Evolutionary conservation across 2,329 filamentous ascomycete genomes (phyloP).

Genomic region (Colletotrichum sp.): DNA sequence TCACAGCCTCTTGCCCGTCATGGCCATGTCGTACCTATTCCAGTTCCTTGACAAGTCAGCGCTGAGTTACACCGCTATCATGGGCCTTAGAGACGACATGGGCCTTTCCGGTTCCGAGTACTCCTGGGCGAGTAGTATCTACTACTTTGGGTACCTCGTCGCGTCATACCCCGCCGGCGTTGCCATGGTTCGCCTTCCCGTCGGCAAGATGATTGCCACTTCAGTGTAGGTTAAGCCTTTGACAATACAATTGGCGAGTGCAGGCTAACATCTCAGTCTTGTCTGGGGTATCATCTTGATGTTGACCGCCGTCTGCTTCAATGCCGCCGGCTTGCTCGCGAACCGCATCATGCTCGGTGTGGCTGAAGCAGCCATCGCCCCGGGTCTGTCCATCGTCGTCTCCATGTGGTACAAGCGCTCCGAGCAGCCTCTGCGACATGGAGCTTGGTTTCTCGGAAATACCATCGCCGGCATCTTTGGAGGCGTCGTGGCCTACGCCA

Average conservation of each 20-base stretch:
- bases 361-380: slow-evolving; percentile 33
- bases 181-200: slow-evolving; percentile 53
- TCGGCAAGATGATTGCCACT: slow-evolving; percentile 30
- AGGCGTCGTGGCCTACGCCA: slow-evolving; percentile 32
- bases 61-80: slow-evolving; percentile 38
- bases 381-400: slow-evolving; percentile 32
- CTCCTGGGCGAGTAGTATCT: slow-evolving; percentile 54
- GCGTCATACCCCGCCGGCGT: slow-evolving; percentile 30
- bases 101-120: slow-evolving; percentile 53
- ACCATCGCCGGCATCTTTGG: slow-evolving; percentile 33
- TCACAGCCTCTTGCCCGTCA: slow-evolving; percentile 53
- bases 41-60: slow-evolving; percentile 29
- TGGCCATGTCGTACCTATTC: slow-evolving; percentile 33
- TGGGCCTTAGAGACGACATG: slow-evolving; percentile 52
- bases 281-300: slow-evolving; percentile 27
- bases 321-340: slow-evolving; percentile 30
- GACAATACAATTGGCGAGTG: not conserved
- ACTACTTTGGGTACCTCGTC: slow-evolving; percentile 56
- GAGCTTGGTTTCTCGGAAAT: slow-evolving; percentile 38
- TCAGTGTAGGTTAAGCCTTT: not conserved
- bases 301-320: slow-evolving; percentile 28
- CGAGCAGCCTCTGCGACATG: slow-evolving; percentile 35
- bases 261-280: slow-evolving; percentile 5
- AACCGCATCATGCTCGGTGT: slow-evolving; percentile 37
- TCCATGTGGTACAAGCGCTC: slow-evolving; percentile 39